Base-by-base conservation (phyloP, 306 rosid species). In the Acmispon strigosus region DNA sequence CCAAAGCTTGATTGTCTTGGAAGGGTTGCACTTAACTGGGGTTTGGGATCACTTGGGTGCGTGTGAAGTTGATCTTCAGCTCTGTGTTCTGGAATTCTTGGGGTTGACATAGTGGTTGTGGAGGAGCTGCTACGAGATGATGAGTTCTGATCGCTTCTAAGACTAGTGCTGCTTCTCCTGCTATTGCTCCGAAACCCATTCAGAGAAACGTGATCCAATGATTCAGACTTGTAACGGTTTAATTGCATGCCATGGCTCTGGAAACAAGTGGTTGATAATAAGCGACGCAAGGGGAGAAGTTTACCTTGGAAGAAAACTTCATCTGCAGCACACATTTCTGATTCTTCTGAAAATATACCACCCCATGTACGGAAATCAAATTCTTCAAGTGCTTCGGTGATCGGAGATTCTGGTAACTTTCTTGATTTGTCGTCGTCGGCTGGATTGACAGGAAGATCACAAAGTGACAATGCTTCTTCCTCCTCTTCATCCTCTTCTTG, bases 321-420 rank as follows among this genome's bases (percentile, higher is more conserved):
- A 19, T 91, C 97, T 0, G 97, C 97, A 0, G 77, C 59, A 37
- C 96, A 91, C 92, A 91, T 91, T 76, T 78, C 70, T 2, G 86
- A 48, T 10, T 59, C 83, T 6, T 72, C 24, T 14, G 44, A 72
- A n/a, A 56, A 19, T 5, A 78, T 56, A 42, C 69, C 80, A 62
- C 74, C 67, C 76, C 75, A 49, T 16, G 81, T 67, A 22, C 73
- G 52, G 53, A 91, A 91, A 73, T 87, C 86, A 54, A 91, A 91
- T 16, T 88, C 91, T 10, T 86, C 81, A 20, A 45, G 83, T 8
- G 54, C 47, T 74, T 83, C 85, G 10, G 9, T n/a, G 13, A 36
- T 50, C 72, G 50, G 20, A 50, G 70, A 45, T 51, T 19, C 65
- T 41, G 41, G 45, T 8, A 32, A 32, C 64, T 65, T 27, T 69